Evolutionary conservation across 2,329 filamentous ascomycete species (phyloP).

Genomic region (Arthrobotrys pseudoclavata): DNA sequence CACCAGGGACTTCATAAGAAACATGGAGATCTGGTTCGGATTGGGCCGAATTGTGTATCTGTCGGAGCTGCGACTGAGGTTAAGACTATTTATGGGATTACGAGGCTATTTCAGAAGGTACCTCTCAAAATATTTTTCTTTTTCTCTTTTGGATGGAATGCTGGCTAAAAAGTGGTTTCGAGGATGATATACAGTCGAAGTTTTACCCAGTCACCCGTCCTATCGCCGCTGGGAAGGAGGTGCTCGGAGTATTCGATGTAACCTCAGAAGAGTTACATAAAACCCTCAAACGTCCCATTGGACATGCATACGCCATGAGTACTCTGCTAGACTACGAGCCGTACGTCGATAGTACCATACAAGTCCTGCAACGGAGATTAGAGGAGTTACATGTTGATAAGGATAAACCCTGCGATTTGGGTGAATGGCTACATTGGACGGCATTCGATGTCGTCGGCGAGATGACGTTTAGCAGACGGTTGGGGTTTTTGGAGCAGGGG

Average conservation of each 20-base stretch:
- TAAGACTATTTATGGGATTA: constrained; percentile 53
- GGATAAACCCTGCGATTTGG: constrained; percentile 63
- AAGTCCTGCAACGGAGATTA: constrained; percentile 73
- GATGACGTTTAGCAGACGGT: constrained; percentile 64
- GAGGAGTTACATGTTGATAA: constrained; percentile 67
- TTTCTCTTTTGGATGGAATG: too few species aligned
- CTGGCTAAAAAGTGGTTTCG: too few species aligned
- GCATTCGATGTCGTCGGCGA: constrained; percentile 66
- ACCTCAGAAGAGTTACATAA: constrained; percentile 79
- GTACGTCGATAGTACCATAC: constrained; percentile 80
- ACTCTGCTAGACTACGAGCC: constrained; percentile 83
- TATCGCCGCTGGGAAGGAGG: constrained; percentile 41
- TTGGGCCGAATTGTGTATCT: constrained; percentile 48
- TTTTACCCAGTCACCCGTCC: constrained; percentile 46
- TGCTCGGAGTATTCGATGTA: constrained; percentile 41
- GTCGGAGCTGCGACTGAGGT: constrained; percentile 42
- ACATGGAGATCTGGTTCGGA: constrained; percentile 79
- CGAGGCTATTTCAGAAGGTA: constrained; percentile 53
- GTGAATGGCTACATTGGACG: constrained; percentile 62
- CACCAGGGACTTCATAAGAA: constrained; percentile 77
- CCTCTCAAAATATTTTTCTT: not conserved
- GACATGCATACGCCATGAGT: constrained; percentile 82
- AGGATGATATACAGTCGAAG: constrained; percentile 36
- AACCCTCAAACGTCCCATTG: constrained; percentile 80
- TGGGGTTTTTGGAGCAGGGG: constrained; percentile 65